Conservation (phyloP, 1,139 yeast species). For the Geotrichum cucujoidarum region DNA sequence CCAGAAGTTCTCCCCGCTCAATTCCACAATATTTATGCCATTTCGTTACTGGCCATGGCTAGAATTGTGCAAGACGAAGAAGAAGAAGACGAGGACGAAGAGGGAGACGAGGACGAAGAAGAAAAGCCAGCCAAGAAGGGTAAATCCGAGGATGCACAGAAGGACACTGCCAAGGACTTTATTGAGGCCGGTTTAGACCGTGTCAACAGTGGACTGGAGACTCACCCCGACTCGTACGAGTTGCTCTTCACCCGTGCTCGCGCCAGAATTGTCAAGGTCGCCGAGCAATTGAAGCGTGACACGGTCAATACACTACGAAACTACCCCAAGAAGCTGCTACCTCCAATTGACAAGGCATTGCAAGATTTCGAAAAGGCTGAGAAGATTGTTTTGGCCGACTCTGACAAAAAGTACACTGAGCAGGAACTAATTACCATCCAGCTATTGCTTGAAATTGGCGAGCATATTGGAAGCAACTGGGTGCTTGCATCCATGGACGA, state of each 20-base stretch:
- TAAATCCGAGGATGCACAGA: conserved; percentile 20
- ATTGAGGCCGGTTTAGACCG: conserved; percentile 72
- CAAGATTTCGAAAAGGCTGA: conserved; percentile 43
- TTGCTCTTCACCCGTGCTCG: conserved; percentile 53
- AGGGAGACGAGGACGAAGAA: conserved; percentile 20
- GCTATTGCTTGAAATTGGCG: conserved; percentile 48
- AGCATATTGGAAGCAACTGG: conserved; percentile 49
- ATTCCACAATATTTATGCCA: conserved; percentile 70
- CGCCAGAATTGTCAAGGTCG: conserved; percentile 46
- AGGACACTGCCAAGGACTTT: conserved; percentile 46
- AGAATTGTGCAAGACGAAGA: conserved; percentile 20
- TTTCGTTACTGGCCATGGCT: conserved; percentile 43
- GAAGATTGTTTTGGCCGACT: conserved; percentile 1
- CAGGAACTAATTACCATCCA: conserved; percentile 27
- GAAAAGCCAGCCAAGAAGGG: conserved; percentile 17
- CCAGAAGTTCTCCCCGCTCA: conserved; percentile 44
- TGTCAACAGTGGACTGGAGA: conserved; percentile 53
- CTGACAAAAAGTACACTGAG: conserved; percentile 18
- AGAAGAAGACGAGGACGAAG: conserved; percentile 21
- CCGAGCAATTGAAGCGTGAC: conserved; percentile 27
- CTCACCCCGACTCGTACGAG: conserved; percentile 40
- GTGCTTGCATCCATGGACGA: conserved; percentile 52
- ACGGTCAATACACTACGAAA: conserved; percentile 14
- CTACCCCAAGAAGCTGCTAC: conserved; percentile 18
- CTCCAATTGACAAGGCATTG: conserved; percentile 43